A percentile compares a stretch with the other conserved stretches of the same genome.
These are phyloP conservation scores for Ceratocystis variospora DNA, from an alignment of 2,329 filamentous ascomycete genomes.

Conservation along the genomic window DNA sequence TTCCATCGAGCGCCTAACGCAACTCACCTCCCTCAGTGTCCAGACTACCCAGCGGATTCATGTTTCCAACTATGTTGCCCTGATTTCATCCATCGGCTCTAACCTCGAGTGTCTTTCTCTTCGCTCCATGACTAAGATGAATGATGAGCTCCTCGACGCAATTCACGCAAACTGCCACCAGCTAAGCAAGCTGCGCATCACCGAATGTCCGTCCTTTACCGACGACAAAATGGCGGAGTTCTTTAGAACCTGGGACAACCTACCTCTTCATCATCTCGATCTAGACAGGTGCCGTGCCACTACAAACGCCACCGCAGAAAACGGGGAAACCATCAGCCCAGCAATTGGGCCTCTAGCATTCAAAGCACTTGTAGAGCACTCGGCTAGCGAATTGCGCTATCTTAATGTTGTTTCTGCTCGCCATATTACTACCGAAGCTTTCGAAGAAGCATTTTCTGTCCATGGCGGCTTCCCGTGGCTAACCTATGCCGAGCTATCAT, in stretches of 20 bases:
- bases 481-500: conserved; percentile 60
- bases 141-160: conserved; percentile 55
- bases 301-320: conserved; percentile 35
- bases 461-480: conserved; percentile 53
- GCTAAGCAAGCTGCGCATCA: conserved; percentile 67
- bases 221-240: conserved; percentile 60
- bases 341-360: conserved; percentile 69
- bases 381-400: conserved; percentile 47
- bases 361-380: conserved; percentile 70
- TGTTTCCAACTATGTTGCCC: conserved; percentile 42
- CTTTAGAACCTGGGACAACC: conserved; percentile 65
- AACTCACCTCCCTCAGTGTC: conserved; percentile 63
- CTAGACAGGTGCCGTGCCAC: conserved; percentile 64
- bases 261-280: conserved; percentile 55
- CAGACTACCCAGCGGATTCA: conserved; percentile 46
- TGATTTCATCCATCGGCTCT: conserved; percentile 49
- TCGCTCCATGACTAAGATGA: conserved; percentile 49
- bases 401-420: conserved; percentile 76
- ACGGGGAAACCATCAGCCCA: conserved; percentile 33
- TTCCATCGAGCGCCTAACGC: conserved; percentile 46
- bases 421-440: conserved; percentile 58
- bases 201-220: conserved; percentile 59
- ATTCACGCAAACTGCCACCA: conserved; percentile 56
- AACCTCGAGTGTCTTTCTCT: conserved; percentile 67
- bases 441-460: conserved; percentile 57